These are phyloP conservation scores for Rhexocercosporidium sp. DNA, from an alignment of 2,329 filamentous ascomycete genomes.

Conservation along the genomic window DNA sequence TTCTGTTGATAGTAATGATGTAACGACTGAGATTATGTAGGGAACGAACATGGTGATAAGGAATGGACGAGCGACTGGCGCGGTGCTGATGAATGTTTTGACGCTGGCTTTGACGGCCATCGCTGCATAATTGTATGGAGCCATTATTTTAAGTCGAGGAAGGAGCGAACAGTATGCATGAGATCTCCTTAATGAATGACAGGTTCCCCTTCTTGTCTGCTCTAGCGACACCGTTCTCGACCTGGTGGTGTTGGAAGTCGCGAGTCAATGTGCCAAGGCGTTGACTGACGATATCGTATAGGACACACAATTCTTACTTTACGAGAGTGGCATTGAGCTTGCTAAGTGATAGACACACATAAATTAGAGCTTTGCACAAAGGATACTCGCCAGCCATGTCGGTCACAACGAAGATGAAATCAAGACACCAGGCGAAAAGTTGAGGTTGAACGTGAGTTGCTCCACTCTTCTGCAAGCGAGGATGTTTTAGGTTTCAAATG, in stretches of 20 bases:
- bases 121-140: background rate
- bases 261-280: background rate
- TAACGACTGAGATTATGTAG: background rate
- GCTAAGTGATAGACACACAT: no score
- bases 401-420: no score
- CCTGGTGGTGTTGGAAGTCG: background rate
- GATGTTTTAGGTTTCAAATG: no score
- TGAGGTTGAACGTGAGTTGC: slow-evolving; percentile 7
- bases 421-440: background rate
- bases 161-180: no score
- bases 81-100: background rate
- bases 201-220: background rate
- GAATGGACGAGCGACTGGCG: background rate
- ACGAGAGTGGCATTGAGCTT: no score
- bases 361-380: no score
- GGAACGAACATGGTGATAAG: slow-evolving; percentile 3
- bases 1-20: background rate
- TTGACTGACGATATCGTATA: no score
- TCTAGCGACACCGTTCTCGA: background rate
- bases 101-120: background rate
- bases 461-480: background rate
- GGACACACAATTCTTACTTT: no score
- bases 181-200: no score
- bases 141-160: background rate
- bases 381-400: background rate